A percentile compares a stretch with the other conserved stretches of the same genome.
Evolutionary conservation across 2,329 filamentous ascomycete species (phyloP).

Genomic region (Pyrenophora tritici-repentis): DNA sequence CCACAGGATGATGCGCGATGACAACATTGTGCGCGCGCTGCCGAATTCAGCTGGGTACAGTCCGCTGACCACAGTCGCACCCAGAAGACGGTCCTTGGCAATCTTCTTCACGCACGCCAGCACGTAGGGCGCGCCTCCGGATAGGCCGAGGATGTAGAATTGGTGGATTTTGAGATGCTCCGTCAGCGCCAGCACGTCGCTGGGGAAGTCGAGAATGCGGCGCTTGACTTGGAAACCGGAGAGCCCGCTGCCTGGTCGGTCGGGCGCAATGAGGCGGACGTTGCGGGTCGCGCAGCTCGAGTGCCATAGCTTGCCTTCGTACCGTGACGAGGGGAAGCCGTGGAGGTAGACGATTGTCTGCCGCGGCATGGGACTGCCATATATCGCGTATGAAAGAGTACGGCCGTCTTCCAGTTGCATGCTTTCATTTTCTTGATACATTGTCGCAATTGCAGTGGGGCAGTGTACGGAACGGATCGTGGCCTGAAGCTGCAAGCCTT

Average conservation of each 20-base stretch:
- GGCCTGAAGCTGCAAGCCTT: not conserved
- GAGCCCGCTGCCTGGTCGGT: conserved; percentile 53
- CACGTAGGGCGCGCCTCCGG: conserved; percentile 55
- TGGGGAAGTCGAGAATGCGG: conserved; percentile 49
- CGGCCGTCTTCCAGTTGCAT: conserved; percentile 45
- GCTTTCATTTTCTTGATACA: conserved; percentile 29
- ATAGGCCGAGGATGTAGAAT: conserved; percentile 53
- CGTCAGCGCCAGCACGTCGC: conserved; percentile 51
- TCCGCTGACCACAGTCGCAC: conserved; percentile 31
- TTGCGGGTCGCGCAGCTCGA: conserved; percentile 39
- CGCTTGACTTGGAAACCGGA: conserved; percentile 48
- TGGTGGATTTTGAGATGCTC: conserved; percentile 47
- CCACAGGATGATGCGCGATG: conserved; percentile 29
- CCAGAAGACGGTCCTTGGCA: conserved; percentile 34
- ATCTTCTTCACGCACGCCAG: conserved; percentile 53
- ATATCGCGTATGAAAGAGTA: conserved; percentile 52
- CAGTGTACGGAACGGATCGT: not conserved
- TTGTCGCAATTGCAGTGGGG: not conserved
- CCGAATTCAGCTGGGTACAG: conserved; percentile 34
- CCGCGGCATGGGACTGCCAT: conserved; percentile 50
- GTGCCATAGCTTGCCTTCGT: conserved; percentile 48
- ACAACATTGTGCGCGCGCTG: conserved; percentile 34
- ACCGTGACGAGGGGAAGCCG: conserved; percentile 51
- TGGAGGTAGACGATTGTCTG: conserved; percentile 51
- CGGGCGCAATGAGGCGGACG: conserved; percentile 50